Evolutionary conservation across 2,329 filamentous ascomycete genomes (phyloP).

Genomic region (Zasmidium cellare): DNA sequence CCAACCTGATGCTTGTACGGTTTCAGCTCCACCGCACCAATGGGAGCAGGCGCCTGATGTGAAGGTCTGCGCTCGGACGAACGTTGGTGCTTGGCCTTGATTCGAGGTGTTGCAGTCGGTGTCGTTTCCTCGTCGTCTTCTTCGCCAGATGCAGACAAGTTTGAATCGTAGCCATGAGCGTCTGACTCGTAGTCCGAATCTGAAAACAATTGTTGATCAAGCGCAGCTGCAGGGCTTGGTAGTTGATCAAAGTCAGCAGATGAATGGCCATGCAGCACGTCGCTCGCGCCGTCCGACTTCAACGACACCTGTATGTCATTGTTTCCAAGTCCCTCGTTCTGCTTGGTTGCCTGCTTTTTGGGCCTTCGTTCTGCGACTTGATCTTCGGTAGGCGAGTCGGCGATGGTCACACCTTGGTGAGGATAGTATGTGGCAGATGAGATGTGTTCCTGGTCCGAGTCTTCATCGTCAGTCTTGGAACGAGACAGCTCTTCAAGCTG

Average conservation of each 20-base stretch:
- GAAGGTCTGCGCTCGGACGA: constrained; percentile 11
- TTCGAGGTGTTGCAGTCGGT: constrained; percentile 34
- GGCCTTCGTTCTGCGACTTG: constrained; percentile 26
- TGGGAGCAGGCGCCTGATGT: constrained; percentile 54
- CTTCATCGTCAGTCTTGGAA: constrained; percentile 51
- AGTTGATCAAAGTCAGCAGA: constrained; percentile 11
- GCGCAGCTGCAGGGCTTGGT: constrained; percentile 6
- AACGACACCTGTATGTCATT: constrained; percentile 64
- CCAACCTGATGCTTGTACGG: constrained; percentile 97
- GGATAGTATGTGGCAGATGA: constrained; percentile 83
- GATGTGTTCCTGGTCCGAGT: constrained; percentile 79
- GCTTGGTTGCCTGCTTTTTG: constrained; percentile 9
- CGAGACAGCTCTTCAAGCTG: neutral
- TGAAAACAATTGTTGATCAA: constrained; percentile 20
- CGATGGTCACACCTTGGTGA: constrained; percentile 60
- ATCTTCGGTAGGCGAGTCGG: constrained; percentile 37
- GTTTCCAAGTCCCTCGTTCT: neutral
- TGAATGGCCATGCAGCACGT: constrained; percentile 59
- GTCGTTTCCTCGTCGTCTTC: constrained; percentile 25
- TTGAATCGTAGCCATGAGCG: constrained; percentile 52
- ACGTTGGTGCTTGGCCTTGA: constrained; percentile 28
- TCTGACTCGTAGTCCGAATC: constrained; percentile 42
- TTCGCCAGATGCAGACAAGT: constrained; percentile 55
- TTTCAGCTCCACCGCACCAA: constrained; percentile 92
- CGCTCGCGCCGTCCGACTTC: constrained; percentile 60